Base-by-base conservation (phyloP, 2,329 filamentous ascomycete genomes). In the Myriosclerotinia duriaeana region DNA sequence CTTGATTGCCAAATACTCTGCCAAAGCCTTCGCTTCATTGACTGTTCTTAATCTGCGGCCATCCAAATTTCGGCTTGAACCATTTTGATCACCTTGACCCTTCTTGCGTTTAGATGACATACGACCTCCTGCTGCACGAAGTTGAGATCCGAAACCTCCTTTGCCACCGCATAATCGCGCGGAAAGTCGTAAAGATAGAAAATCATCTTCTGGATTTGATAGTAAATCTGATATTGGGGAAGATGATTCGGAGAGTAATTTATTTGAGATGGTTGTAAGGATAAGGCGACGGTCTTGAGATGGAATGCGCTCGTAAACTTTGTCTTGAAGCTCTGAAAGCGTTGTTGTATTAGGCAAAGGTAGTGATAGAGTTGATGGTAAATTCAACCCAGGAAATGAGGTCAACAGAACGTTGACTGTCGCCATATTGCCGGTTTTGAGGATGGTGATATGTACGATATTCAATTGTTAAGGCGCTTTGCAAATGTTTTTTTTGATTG, bases 101-200 rank as follows among this genome's bases (percentile, higher is more conserved):
- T 89, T 95, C 81, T 96, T 96, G 72, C 88, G 87, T 74, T 86
- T 86, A n/a, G 91, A 94, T 2, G 93, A 96, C 95, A 99, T 99
- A 80, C 96, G 94, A 52, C 96, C 95, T 76, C 96, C 95, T 3
- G 95, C 95, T 0, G 96, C 95, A 76, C 96, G 92, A 48, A 99
- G 87, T 78, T 99, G 96, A 1, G 94, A 98, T 64, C 95, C 95
- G 77, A 99, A 99, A 75, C 95, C 95, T 78, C 95, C 95, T 77
- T 99, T 99, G 76, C 96, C 96, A 80, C 96, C 95, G 72, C 89
- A 91, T 50, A 97, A 80, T 7, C 90, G 90, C 1, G 89, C 82
- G 8, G 88, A 89, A 40, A 99, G 86, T 64, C 93, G 91, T 5
- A 99, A 84, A 0, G 93, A 89, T 20, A 99, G 83, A 71, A 98